Conservation (phyloP, 129 eudicot species). For the Centaurea solstitialis region DNA sequence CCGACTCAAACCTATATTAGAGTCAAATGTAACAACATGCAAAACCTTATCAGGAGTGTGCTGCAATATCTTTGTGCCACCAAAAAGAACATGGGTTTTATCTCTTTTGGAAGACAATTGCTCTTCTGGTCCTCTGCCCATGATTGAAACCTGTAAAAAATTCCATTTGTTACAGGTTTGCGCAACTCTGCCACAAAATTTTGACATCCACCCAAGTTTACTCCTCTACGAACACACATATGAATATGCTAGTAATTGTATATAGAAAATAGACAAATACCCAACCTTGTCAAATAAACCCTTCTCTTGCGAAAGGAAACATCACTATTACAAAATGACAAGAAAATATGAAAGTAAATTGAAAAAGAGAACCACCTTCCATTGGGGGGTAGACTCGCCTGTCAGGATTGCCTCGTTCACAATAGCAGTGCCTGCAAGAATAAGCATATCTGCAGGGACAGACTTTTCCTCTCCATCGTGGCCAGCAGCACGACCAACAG, state of each 20-base stretch:
- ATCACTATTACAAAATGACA: not conserved
- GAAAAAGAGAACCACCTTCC: constrained; percentile 67
- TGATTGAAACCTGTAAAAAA: constrained; percentile 69
- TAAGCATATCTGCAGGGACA: constrained; percentile 92
- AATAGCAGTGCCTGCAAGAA: constrained; percentile 91
- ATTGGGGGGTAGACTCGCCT: constrained; percentile 99
- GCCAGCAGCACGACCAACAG: constrained; percentile 90
- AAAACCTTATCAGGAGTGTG: constrained; percentile 93
- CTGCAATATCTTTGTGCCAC: constrained; percentile 97
- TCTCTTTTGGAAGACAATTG: constrained; percentile 70
- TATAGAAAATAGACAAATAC: not conserved
- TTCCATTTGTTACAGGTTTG: not conserved
- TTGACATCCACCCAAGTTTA: not conserved
- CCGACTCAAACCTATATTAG: not conserved
- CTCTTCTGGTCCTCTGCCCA: constrained; percentile 78
- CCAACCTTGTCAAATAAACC: not conserved
- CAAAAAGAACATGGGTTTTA: constrained; percentile 86
- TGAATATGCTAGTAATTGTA: not conserved
- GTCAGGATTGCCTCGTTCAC: constrained; percentile 96
- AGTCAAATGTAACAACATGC: not conserved
- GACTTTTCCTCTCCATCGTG: constrained; percentile 94
- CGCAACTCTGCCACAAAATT: not conserved
- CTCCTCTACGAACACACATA: not conserved
- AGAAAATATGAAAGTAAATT: not conserved
- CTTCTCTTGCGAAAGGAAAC: not conserved